Evolutionary conservation across 805 yeast species (phyloP).

Genomic region (Lipomyces yamadae): DNA sequence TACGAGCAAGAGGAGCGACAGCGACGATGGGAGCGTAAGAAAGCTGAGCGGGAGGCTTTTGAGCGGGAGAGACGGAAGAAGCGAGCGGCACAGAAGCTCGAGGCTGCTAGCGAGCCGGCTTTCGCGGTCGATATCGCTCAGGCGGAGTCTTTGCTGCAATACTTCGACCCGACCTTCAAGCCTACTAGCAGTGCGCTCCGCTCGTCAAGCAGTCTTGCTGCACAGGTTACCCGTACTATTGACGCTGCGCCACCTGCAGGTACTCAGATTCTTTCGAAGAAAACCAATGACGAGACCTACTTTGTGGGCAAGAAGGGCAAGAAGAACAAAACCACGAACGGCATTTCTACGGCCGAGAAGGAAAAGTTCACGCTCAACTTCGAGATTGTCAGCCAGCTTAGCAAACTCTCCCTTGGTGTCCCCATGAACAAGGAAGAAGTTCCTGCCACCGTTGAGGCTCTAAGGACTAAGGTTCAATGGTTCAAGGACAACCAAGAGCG

Average conservation of each 20-base stretch:
- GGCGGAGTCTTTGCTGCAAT: constrained; percentile 70
- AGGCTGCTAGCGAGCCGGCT: constrained; percentile 77
- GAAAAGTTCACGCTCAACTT: constrained; percentile 75
- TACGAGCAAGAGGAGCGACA: constrained; percentile 71
- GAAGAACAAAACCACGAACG: constrained; percentile 38
- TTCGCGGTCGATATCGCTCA: constrained; percentile 76
- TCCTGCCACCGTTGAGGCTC: constrained; percentile 63
- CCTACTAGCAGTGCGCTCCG: constrained; percentile 44
- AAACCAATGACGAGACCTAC: constrained; percentile 64
- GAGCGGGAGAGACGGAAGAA: constrained; percentile 54
- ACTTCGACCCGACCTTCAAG: constrained; percentile 80
- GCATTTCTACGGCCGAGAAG: constrained; percentile 28
- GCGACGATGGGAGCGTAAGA: constrained; percentile 59
- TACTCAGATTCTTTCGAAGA: constrained; percentile 62
- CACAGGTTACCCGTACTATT: constrained; percentile 38
- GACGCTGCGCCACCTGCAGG: constrained; percentile 47
- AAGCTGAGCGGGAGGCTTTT: constrained; percentile 58
- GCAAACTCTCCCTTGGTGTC: constrained; percentile 74
- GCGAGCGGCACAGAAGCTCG: constrained; percentile 71
- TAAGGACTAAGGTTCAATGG: constrained; percentile 72
- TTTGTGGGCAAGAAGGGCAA: constrained; percentile 53
- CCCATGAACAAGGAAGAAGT: constrained; percentile 80
- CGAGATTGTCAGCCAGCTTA: constrained; percentile 73
- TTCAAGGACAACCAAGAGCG: constrained; percentile 76
- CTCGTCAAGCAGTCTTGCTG: constrained; percentile 21